phyloP scores from a whole-genome alignment of 2,329 filamentous ascomycete genomes.

The Calonectria honghensis region DNA sequence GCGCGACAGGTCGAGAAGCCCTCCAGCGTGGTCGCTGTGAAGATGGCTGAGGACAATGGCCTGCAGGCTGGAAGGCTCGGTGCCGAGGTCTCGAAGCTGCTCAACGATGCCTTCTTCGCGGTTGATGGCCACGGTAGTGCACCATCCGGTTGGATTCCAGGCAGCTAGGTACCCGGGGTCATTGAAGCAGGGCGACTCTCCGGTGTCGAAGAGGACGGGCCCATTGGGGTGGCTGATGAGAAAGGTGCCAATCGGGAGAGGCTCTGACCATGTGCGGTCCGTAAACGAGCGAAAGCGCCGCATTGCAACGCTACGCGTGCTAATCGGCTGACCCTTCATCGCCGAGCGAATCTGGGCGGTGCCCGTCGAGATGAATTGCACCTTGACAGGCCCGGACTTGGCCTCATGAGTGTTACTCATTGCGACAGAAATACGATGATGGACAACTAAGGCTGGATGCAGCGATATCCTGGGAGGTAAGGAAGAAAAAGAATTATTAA shows the following conservation, averaged over 20 bases:
- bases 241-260: slow-evolving; percentile 32
- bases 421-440: neutral
- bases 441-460: too few species aligned
- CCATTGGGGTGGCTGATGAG: slow-evolving; percentile 31
- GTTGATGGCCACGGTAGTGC: neutral
- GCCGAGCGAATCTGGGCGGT: slow-evolving; percentile 25
- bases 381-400: neutral
- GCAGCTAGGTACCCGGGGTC: slow-evolving; percentile 22
- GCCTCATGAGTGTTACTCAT: neutral
- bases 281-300: slow-evolving; percentile 30
- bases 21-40: slow-evolving; percentile 35
- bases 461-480: neutral
- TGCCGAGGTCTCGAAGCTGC: slow-evolving; percentile 21
- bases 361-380: slow-evolving; percentile 29
- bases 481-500: neutral
- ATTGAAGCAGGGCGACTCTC: slow-evolving; percentile 35
- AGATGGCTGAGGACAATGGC: slow-evolving; percentile 37
- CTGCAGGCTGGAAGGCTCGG: slow-evolving; percentile 18
- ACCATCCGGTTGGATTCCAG: slow-evolving; percentile 15
- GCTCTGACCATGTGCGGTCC: slow-evolving; percentile 30
- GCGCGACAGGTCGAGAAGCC: neutral
- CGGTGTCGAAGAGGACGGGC: slow-evolving; percentile 33
- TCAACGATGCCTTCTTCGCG: slow-evolving; percentile 26
- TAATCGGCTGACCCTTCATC: slow-evolving; percentile 22
- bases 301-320: neutral